phyloP scores from a whole-genome alignment of 2,329 filamentous ascomycete genomes.

The Trichoderma brevicompactum region DNA sequence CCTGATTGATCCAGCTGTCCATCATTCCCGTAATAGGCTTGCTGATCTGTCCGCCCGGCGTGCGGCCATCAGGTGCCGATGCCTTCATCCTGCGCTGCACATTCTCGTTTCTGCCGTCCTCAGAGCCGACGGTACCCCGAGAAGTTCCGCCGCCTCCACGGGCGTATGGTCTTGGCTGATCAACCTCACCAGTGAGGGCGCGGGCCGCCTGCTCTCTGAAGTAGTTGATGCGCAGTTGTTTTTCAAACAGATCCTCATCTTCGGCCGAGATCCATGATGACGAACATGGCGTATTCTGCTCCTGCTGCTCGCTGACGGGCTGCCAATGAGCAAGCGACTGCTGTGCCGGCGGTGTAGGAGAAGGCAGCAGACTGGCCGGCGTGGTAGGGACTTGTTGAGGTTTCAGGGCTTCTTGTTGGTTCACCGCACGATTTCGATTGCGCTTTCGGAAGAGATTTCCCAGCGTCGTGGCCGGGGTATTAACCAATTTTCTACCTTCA shows the following conservation, averaged over 20 bases:
- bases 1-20: slow-evolving; percentile 36
- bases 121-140: not conserved
- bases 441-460: slow-evolving; percentile 37
- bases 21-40: slow-evolving; percentile 27
- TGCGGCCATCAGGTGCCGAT: not conserved
- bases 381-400: not conserved
- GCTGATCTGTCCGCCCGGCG: not conserved
- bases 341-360: slow-evolving; percentile 29
- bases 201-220: slow-evolving; percentile 35
- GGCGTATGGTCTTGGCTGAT: not conserved
- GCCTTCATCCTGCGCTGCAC: not conserved
- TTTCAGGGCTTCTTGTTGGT: not conserved
- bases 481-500: slow-evolving; percentile 12
- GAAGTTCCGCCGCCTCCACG: not conserved
- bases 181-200: slow-evolving; percentile 21
- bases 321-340: slow-evolving; percentile 35
- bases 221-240: slow-evolving; percentile 33
- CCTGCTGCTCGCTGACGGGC: slow-evolving; percentile 35
- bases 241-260: slow-evolving; percentile 29
- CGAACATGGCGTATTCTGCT: slow-evolving; percentile 33
- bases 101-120: not conserved
- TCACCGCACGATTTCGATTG: slow-evolving; percentile 26
- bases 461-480: slow-evolving; percentile 36
- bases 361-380: not conserved
- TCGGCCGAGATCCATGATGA: slow-evolving; percentile 35